Percentiles rank a stretch among this genome's conserved stretches.
Evolutionary conservation across 495 filamentous ascomycete genomes (phyloP).

Genomic region (Daldinia vernicosa): DNA sequence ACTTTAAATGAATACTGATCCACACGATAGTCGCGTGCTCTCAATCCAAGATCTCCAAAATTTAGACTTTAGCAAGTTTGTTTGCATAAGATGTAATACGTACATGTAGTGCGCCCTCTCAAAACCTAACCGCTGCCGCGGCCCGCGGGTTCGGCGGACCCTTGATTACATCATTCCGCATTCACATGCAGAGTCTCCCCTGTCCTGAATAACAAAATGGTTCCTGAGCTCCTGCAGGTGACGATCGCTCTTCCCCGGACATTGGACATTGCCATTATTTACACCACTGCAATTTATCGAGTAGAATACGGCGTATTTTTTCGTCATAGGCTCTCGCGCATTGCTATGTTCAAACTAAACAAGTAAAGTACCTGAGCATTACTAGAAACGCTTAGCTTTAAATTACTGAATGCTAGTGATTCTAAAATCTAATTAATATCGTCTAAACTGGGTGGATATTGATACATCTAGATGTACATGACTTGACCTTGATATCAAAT

Average conservation of each 20-base stretch:
- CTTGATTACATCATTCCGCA: constrained; percentile 37
- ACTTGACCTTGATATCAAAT: background rate
- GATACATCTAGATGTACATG: constrained; percentile 8
- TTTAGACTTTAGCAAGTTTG: background rate
- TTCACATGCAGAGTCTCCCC: background rate
- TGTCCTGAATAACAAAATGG: background rate
- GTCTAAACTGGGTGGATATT: constrained; percentile 9
- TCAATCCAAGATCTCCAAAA: constrained; percentile 6
- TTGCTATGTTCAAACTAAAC: background rate
- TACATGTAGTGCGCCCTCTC: background rate
- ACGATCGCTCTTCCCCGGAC: too few species aligned
- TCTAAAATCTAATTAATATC: background rate
- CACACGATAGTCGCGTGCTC: constrained; percentile 35
- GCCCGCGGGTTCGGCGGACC: background rate
- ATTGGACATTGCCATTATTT: too few species aligned
- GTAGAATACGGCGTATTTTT: background rate
- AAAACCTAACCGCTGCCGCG: background rate
- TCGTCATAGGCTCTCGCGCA: background rate
- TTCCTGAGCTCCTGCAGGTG: background rate
- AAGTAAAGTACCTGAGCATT: background rate
- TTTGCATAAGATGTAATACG: background rate
- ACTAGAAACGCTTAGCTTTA: background rate
- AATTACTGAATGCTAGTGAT: background rate
- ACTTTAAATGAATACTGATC: constrained; percentile 4
- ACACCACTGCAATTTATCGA: background rate